Base-by-base conservation (phyloP, 2,329 filamentous ascomycete species). In the Penicillium sp. region DNA sequence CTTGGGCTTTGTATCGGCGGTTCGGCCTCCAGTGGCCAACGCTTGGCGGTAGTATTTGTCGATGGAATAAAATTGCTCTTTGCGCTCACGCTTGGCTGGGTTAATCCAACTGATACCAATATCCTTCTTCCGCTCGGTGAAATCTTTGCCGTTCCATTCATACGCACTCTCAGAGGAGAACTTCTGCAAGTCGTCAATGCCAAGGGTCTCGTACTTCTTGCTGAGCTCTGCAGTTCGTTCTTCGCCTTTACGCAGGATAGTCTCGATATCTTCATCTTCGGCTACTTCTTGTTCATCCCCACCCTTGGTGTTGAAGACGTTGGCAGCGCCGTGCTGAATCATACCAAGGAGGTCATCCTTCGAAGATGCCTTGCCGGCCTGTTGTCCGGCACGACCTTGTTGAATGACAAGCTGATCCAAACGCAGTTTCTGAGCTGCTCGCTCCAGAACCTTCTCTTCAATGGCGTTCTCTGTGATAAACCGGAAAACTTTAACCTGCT, bases 311-410 rank as follows among this genome's bases (percentile, higher is more conserved):
- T 89, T 84, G 78, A 99, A 97, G 0, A 99, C 89, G 65, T 90
- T 91, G 73, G 95, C 91, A n/a, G 95, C 94, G 60, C 94, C 94
- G 70, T 99, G 94, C 74, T 99, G 94, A 70, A 99, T 99, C 94
- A 99, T 99, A 62, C 86, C 94, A 45, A 99, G 81, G 42, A 99
- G 84, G 70, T 99, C 94, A 62, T 97, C 94, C 77, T 99, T 99
- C 61, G 92, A 96, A 0, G 93, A 91, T 8, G 93, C 91, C 49
- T 90, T 89, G 80, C 97, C 97, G 21, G 88, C 89, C 54, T 92
- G 91, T 62, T 89, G 89, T 74, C 97, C 94, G 49, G 93, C 89
- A 62, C 94, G 91, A 19, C 94, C 94, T 80, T 99, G 94, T 71
- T 99, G 94, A 69, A 99, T 99, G 67, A 99, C 94, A 23, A 99